A percentile compares a stretch with the other conserved stretches of the same genome.
Evolutionary conservation across 208 protist genomes (phyloP).

Genomic region (Trypanosoma lewisi): DNA sequence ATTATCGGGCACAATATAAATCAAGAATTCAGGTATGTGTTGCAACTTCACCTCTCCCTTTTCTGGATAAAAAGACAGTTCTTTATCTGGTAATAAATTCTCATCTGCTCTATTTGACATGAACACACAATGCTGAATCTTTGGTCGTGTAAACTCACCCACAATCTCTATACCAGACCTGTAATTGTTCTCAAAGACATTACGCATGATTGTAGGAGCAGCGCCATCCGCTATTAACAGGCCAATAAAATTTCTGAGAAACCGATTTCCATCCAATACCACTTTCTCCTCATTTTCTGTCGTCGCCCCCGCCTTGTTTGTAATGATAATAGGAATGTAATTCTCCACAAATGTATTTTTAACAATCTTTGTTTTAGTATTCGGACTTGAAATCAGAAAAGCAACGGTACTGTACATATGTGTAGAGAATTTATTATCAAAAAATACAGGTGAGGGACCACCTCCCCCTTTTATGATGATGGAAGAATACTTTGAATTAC

Average conservation of each 20-base stretch:
- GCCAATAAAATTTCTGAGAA: slow-evolving; percentile 75
- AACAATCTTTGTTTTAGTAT: slow-evolving; percentile 24
- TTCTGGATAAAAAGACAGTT: slow-evolving; percentile 13
- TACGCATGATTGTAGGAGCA: slow-evolving; percentile 45
- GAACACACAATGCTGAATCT: slow-evolving; percentile 65
- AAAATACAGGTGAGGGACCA: slow-evolving; percentile 31
- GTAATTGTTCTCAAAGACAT: slow-evolving; percentile 72
- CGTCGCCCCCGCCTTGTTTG: slow-evolving; percentile 3
- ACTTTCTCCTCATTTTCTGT: neutral
- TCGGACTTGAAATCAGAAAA: slow-evolving; percentile 41
- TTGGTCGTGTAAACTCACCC: slow-evolving; percentile 42
- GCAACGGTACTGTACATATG: slow-evolving; percentile 39
- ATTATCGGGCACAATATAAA: slow-evolving; percentile 45
- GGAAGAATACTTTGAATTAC: slow-evolving; percentile 27
- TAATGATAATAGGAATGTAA: slow-evolving; percentile 58
- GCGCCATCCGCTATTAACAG: slow-evolving; percentile 62
- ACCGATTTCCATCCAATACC: slow-evolving; percentile 52
- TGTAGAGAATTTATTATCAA: slow-evolving; percentile 58
- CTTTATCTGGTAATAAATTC: neutral
- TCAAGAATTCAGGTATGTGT: slow-evolving; percentile 22
- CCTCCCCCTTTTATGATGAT: slow-evolving; percentile 40
- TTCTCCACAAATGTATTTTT: slow-evolving; percentile 64
- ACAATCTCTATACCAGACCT: slow-evolving; percentile 69
- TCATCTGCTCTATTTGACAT: neutral
- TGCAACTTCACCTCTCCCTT: slow-evolving; percentile 38